Evolutionary conservation across 177 flowering plant genomes (phyloP).

Genomic region (Vitis hybrid): DNA sequence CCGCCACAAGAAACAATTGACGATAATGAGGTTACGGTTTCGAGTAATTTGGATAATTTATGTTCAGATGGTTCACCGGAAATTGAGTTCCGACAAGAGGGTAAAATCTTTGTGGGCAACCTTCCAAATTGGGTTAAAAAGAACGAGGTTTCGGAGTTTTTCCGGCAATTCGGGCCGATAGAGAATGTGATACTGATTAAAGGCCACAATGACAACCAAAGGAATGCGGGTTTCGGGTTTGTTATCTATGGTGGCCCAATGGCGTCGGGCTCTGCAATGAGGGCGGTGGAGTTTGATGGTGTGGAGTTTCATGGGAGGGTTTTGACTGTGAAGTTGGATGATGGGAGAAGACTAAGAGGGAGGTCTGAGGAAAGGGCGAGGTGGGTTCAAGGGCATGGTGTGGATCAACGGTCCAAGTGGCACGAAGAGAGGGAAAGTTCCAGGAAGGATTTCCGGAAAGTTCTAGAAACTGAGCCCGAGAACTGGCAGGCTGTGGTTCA

Average conservation of each 20-base stretch:
- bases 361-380: conserved; percentile 52
- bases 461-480: conserved; percentile 75
- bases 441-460: conserved; percentile 50
- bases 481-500: conserved; percentile 89
- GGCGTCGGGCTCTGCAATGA: conserved; percentile 64
- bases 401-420: conserved; percentile 64
- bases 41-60: neutral
- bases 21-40: conserved; percentile 8
- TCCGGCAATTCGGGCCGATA: conserved; percentile 88
- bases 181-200: conserved; percentile 75
- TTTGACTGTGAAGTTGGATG: conserved; percentile 87
- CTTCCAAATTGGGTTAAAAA: conserved; percentile 84
- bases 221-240: conserved; percentile 82
- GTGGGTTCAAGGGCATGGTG: conserved; percentile 55
- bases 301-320: conserved; percentile 89
- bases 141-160: conserved; percentile 62
- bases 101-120: conserved; percentile 88
- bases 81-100: conserved; percentile 56
- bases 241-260: conserved; percentile 63
- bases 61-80: neutral
- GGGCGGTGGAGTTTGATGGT: conserved; percentile 92
- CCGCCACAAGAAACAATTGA: conserved; percentile 5
- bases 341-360: conserved; percentile 70
- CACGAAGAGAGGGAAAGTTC: conserved; percentile 69
- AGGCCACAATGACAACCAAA: conserved; percentile 62